Base-by-base conservation (phyloP, 306 rosid genomes). In the Mimosa bimucronata region DNA sequence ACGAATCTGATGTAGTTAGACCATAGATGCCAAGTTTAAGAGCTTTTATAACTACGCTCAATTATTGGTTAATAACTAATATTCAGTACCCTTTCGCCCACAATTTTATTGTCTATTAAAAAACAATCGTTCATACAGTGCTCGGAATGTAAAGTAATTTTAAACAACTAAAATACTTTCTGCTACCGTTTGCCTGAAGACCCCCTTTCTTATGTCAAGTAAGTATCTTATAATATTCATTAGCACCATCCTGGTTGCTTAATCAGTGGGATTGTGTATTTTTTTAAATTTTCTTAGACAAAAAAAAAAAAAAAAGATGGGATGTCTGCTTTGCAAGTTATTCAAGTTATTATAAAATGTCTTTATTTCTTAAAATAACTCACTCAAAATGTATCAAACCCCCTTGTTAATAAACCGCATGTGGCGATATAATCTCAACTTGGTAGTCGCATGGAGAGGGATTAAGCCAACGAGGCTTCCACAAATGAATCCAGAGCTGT, bases 281-380 rank as follows among this genome's bases (percentile, higher is more conserved):
- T 67, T 57, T n/a, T 16, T 4, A 15, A 45, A 14, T 3, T 53
- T n/a, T 2, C 5, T 6, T 13, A 13, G 15, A n/a, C n/a, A n/a
- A n/a, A n/a, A 8, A 7, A 53, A 50, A 52, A n/a, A 19, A 52
- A 21, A 9, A 13, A 41, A 2, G n/a, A 69, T 40, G 34, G 74
- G 45, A 79, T 85, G 82, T 71, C 75, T 85, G 66, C 73, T 57
- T 58, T 29, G 31, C 66, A 85, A 82, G 88, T 75, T 75, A 82
- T 46, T 42, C 66, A 85, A 82, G 88, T 75, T 75, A 82, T 46
- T 42, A 75, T 70, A 82, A 82, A 75, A 85, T 71, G 13, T 68
- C 72, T 38, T 37, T 37, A 38, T 38, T 26, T 31, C 53, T 60
- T 2, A 19, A 40, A 71, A 28, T 67, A 69, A 31, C 23, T 16